A percentile compares a stretch with the other conserved stretches of the same genome.
phyloP scores from a whole-genome alignment of 1,284 basidiomycete genomes.

The Boletus smithii region DNA sequence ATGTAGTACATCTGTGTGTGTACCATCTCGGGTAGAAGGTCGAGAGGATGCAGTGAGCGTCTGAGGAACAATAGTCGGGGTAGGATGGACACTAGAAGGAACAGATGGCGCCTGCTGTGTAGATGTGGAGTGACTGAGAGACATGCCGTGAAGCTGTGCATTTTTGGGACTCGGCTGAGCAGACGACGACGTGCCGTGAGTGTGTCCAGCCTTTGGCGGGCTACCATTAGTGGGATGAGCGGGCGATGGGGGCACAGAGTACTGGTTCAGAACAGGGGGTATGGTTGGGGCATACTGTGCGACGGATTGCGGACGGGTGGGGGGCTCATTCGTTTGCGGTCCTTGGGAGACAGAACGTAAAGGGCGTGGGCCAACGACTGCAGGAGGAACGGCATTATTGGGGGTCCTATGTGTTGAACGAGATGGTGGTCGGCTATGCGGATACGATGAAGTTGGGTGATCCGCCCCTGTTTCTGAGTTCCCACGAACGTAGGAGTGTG shows the following conservation, averaged over 20 bases:
- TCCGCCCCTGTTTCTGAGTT: conserved; percentile 27
- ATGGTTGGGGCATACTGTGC: conserved; percentile 14
- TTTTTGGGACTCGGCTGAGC: conserved; percentile 28
- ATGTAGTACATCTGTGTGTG: conserved; percentile 7
- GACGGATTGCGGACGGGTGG: conserved; percentile 28
- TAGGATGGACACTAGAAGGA: conserved; percentile 18
- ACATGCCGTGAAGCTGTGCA: conserved; percentile 19
- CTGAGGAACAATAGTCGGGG: conserved; percentile 22
- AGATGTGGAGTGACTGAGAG: conserved; percentile 9
- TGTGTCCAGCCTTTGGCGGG: conserved; percentile 15
- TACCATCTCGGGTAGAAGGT: conserved; percentile 26
- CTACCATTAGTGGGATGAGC: conserved; percentile 14
- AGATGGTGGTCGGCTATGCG: conserved; percentile 29
- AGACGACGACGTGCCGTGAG: conserved; percentile 13
- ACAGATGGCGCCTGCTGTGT: conserved; percentile 22
- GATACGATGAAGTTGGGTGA: conserved; percentile 17
- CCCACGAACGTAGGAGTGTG: conserved; percentile 24
- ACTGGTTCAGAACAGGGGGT: conserved; percentile 17
- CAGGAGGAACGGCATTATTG: conserved; percentile 21
- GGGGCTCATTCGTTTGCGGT: conserved; percentile 23
- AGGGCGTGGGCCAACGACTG: conserved; percentile 31
- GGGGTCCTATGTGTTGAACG: conserved; percentile 25
- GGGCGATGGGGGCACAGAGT: conserved; percentile 23
- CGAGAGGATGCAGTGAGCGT: conserved; percentile 24
- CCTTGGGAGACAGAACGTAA: conserved; percentile 31